Conservation (phyloP, 2,329 filamentous ascomycete species). For the Trichoderma polysporum region DNA sequence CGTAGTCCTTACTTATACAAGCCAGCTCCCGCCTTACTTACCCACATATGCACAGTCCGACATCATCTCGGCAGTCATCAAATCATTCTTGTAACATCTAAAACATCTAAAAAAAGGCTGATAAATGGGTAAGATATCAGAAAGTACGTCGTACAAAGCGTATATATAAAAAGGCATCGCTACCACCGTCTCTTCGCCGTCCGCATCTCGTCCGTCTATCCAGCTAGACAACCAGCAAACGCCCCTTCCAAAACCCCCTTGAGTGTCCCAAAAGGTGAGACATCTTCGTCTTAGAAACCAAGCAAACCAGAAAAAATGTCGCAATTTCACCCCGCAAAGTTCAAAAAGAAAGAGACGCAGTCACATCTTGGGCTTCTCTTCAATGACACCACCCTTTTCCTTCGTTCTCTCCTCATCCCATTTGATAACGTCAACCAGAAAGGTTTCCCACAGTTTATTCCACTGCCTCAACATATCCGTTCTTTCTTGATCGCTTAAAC, state of each 20-base stretch:
- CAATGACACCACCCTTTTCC: constrained; percentile 35
- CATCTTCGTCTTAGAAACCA: neutral
- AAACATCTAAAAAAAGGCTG: neutral
- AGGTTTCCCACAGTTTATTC: constrained; percentile 56
- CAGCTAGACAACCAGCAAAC: neutral
- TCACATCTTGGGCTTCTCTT: constrained; percentile 13
- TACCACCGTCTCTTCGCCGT: neutral
- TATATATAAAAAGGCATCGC: neutral
- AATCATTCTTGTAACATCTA: neutral
- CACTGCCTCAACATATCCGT: constrained; percentile 44
- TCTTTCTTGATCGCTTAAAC: constrained; percentile 47
- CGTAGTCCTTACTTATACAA: neutral
- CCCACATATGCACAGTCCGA: neutral
- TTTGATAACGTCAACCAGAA: constrained; percentile 41
- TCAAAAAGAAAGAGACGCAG: neutral
- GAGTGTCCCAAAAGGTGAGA: neutral
- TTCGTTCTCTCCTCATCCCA: constrained; percentile 54
- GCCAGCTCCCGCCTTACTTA: neutral
- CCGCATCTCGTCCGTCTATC: neutral
- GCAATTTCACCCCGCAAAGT: neutral
- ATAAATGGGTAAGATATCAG: neutral
- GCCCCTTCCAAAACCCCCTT: neutral
- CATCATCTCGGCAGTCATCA: neutral
- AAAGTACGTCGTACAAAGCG: neutral
- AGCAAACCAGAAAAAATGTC: neutral